Conservation (phyloP, 345 rosid species). For the Populus simonii region DNA sequence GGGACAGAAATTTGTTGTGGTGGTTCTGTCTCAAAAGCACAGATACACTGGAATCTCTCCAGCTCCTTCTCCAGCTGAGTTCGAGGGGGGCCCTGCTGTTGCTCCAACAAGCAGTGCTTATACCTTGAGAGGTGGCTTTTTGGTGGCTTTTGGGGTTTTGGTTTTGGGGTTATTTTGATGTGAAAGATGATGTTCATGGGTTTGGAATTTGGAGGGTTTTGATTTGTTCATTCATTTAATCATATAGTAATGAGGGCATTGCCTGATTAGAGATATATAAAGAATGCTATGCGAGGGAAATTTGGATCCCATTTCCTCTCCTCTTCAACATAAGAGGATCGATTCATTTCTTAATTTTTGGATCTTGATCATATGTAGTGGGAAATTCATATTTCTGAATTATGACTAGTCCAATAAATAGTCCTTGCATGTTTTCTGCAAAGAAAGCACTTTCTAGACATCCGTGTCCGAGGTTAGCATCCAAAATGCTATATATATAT, state of each 20-base stretch:
- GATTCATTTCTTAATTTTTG: constrained; percentile 1
- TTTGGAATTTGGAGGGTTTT: neutral
- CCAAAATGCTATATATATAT: too few species aligned
- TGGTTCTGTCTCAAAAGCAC: constrained; percentile 48
- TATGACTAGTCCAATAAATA: neutral
- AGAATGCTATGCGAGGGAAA: neutral
- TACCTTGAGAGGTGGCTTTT: constrained; percentile 22
- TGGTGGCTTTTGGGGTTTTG: constrained; percentile 12
- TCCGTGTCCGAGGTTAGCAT: too few species aligned
- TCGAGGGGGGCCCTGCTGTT: constrained; percentile 48
- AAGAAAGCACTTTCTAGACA: too few species aligned
- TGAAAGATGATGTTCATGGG: neutral
- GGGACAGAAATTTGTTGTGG: constrained; percentile 69
- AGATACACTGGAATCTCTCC: constrained; percentile 45
- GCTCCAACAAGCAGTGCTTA: constrained; percentile 54
- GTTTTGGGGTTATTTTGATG: constrained; percentile 31
- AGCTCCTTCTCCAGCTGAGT: constrained; percentile 64
- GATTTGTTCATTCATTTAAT: neutral
- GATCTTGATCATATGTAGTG: neutral
- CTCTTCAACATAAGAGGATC: neutral
- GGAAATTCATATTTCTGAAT: neutral
- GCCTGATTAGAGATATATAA: neutral
- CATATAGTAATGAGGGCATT: neutral
- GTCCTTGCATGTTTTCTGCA: too few species aligned
- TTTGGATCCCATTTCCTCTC: neutral